Evolutionary conservation across 257 asterid genomes (phyloP), one percentile per base, ranked within the genome.

Genomic region (Solanum virginianum): DNA sequence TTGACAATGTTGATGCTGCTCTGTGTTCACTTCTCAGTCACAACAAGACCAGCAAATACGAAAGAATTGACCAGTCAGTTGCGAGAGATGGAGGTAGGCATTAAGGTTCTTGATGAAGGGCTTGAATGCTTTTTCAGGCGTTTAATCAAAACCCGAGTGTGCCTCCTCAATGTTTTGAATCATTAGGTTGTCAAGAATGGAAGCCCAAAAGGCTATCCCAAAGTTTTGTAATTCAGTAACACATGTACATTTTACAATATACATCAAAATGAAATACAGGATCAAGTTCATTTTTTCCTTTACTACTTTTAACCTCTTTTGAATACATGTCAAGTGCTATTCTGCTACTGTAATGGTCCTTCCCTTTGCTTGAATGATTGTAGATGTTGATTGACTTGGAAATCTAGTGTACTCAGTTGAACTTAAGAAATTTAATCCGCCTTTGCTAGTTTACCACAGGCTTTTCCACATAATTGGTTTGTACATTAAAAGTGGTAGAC

Each of bases 61-160:
- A 75, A 75, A 32, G 68, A 88, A 65, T 57, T 86, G 41, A 80
- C 83, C 57, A 88, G 53, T 22, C 87, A 85, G 59, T 53, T 91
- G 63, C 81, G 71, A 70, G 82, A 82, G 84, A 88, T 89, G 86
- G 90, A 89, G 18, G 56, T 87, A 8, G 57, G 80, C 88, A 88
- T 89, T 84, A 68, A 71, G 55, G 80, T 17, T 8, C 66, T 89
- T 62, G 90, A 90, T 85, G 87, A 90, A 32, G 89, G 85, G 24
- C 82, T 90, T 0, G 90, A 89, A 75, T 84, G 74, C 32, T 59
- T 89, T 29, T 88, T 85, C 88, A 89, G 81, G 77, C 86, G 84
- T 53, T 74, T 91, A 62, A 91, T 89, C 39, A 87, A 84, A 85
- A 83, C 90, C 36, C 82, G 91, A 86, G 93, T 88, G 22, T 90